Percentiles rank a stretch among this genome's conserved stretches.
These are phyloP conservation scores for Peronospora farinosa DNA, from an alignment of 352 stramenopile genomes.

Conservation along the genomic window DNA sequence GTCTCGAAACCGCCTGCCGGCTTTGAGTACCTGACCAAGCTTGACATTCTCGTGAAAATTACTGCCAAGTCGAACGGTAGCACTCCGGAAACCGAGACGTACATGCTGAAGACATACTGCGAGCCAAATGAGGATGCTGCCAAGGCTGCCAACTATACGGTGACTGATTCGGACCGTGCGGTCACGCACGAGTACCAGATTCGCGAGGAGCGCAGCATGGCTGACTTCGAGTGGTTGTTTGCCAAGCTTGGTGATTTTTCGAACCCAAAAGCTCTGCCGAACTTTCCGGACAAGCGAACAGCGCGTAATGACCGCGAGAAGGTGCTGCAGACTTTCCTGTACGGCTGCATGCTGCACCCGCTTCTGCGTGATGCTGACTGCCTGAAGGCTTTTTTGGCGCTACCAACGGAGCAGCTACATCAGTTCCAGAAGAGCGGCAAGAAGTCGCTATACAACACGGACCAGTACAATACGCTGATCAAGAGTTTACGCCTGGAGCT, in stretches of 20 bases:
- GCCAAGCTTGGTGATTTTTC: conserved; percentile 64
- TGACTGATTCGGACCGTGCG: conserved; percentile 52
- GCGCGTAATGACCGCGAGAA: conserved; percentile 44
- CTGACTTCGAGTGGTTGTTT: conserved; percentile 84
- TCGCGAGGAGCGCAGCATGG: conserved; percentile 51
- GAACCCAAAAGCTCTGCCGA: conserved; percentile 75
- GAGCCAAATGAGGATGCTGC: conserved; percentile 60
- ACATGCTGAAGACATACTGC: conserved; percentile 75
- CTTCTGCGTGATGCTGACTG: conserved; percentile 72
- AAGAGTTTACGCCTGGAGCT: conserved; percentile 76
- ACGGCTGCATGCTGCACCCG: conserved; percentile 74
- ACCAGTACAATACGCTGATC: conserved; percentile 76
- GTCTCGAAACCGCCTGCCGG: conserved; percentile 68
- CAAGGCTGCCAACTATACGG: conserved; percentile 41
- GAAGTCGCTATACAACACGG: conserved; percentile 71
- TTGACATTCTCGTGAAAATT: conserved; percentile 69
- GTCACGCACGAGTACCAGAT: conserved; percentile 83
- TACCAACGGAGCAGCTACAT: conserved; percentile 61
- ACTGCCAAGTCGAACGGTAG: conserved; percentile 34
- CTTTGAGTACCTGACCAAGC: conserved; percentile 81
- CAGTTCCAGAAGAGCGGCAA: conserved; percentile 64
- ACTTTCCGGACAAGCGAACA: conserved; percentile 70
- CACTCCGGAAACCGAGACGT: conserved; percentile 51
- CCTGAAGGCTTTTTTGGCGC: conserved; percentile 77
- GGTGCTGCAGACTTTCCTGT: conserved; percentile 75